These are phyloP conservation scores for Fusarium dimerum DNA, from an alignment of 2,329 filamentous ascomycete genomes.

Conservation along the genomic window DNA sequence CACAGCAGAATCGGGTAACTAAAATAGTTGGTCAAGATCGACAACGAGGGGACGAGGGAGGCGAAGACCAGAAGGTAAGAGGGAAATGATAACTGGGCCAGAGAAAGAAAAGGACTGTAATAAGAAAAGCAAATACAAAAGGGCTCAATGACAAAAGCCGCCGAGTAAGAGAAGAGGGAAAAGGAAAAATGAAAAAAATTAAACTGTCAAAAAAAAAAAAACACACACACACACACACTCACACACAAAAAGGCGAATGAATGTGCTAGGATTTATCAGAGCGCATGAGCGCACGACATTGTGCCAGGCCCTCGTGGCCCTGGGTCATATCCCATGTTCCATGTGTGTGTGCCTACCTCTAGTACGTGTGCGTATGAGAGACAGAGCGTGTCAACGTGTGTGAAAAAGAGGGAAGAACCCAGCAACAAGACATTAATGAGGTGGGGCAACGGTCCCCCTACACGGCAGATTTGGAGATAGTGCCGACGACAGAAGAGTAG, in stretches of 20 bases:
- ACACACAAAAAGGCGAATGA: slow-evolving; percentile 24
- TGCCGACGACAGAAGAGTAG: slow-evolving; percentile 29
- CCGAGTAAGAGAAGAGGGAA: slow-evolving; percentile 10
- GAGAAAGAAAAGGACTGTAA: too few relatives aligned
- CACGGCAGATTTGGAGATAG: slow-evolving; percentile 33
- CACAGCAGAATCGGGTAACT: slow-evolving; percentile 16
- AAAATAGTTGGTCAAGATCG: neutral
- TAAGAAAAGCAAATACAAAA: too few relatives aligned
- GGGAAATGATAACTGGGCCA: too few relatives aligned
- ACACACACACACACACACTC: too few relatives aligned
- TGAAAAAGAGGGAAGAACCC: slow-evolving; percentile 27
- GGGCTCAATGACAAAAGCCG: too few relatives aligned
- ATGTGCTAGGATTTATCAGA: slow-evolving; percentile 33
- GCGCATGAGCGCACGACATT: slow-evolving; percentile 33
- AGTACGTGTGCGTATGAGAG: too few relatives aligned
- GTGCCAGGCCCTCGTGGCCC: slow-evolving; percentile 30
- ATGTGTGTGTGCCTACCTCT: too few relatives aligned
- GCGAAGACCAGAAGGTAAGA: neutral
- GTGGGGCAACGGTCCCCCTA: slow-evolving; percentile 29
- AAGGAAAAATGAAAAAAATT: slow-evolving; percentile 7
- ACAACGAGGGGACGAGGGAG: neutral
- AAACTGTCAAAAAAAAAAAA: too few relatives aligned
- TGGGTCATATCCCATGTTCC: slow-evolving; percentile 1
- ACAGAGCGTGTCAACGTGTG: slow-evolving; percentile 20
- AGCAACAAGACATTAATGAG: slow-evolving; percentile 27